phyloP scores from a whole-genome alignment of 495 filamentous ascomycete genomes.

The Penicillium roqueforti region DNA sequence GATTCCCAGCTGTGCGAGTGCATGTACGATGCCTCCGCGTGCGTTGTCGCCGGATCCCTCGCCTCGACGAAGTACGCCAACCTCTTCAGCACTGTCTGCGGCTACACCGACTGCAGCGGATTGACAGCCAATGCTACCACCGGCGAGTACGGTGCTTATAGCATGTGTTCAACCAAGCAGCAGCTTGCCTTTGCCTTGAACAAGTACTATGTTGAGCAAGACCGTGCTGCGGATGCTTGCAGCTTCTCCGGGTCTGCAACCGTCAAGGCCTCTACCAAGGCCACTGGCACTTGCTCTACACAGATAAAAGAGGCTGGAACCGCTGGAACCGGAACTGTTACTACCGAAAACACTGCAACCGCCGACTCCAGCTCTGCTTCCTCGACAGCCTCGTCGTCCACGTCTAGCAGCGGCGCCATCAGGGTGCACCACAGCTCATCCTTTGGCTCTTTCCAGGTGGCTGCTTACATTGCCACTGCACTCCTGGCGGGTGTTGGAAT shows the following conservation, averaged over 20 bases:
- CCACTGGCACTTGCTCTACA: conserved; percentile 48
- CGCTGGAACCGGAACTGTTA: conserved; percentile 61
- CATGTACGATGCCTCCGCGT: conserved; percentile 69
- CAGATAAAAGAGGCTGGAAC: conserved; percentile 60
- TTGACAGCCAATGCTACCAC: conserved; percentile 65
- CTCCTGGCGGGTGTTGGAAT: conserved; percentile 65
- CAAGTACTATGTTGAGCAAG: conserved; percentile 69
- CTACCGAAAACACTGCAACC: conserved; percentile 47
- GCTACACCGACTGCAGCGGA: conserved; percentile 60
- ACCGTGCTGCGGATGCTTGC: conserved; percentile 56
- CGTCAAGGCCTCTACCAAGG: conserved; percentile 43
- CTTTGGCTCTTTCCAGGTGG: conserved; percentile 58
- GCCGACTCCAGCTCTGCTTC: conserved; percentile 18
- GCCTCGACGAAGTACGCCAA: conserved; percentile 50
- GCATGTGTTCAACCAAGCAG: conserved; percentile 77
- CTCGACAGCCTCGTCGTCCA: conserved; percentile 33
- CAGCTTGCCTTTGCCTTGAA: conserved; percentile 80
- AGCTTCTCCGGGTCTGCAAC: conserved; percentile 68
- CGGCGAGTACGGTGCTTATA: conserved; percentile 82
- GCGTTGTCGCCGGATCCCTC: conserved; percentile 55
- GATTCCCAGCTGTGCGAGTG: conserved; percentile 73
- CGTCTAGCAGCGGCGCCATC: conserved; percentile 37
- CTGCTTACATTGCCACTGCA: conserved; percentile 60
- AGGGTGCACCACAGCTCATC: conserved; percentile 28
- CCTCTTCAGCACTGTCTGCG: conserved; percentile 75